Percentiles rank a stretch among this genome's conserved stretches.
Evolutionary conservation across 768 basidiomycete genomes (phyloP).

Genomic region (Pisolithus microcarpus): DNA sequence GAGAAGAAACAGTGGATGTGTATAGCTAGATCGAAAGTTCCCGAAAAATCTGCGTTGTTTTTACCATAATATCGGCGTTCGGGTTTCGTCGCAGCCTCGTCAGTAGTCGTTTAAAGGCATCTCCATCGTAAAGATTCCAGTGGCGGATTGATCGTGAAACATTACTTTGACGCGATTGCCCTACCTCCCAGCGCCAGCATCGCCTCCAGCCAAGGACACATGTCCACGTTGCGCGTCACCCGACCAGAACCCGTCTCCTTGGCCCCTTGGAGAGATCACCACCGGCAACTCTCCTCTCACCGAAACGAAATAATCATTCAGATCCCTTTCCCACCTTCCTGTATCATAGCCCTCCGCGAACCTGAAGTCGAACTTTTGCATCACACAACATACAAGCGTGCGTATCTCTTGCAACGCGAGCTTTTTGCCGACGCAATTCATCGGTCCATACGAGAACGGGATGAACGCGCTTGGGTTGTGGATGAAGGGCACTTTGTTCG

Average conservation of each 20-base stretch:
- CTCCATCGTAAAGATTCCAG: no score
- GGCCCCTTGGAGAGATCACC: slow-evolving; percentile 27
- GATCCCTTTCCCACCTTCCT: slow-evolving; percentile 25
- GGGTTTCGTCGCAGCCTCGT: no score
- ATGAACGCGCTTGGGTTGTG: slow-evolving; percentile 35
- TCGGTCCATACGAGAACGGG: slow-evolving; percentile 40
- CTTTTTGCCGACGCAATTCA: slow-evolving; percentile 39
- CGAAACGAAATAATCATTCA: slow-evolving; percentile 35
- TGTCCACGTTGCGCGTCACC: no score
- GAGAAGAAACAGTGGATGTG: no score
- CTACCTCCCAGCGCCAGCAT: no score
- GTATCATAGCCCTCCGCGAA: slow-evolving; percentile 33
- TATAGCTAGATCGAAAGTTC: no score
- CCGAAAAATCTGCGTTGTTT: no score
- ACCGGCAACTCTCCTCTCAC: slow-evolving; percentile 29
- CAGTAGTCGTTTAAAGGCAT: no score
- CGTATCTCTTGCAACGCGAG: slow-evolving; percentile 40
- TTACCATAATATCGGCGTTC: no score
- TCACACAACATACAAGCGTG: slow-evolving; percentile 29
- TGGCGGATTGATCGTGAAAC: no score
- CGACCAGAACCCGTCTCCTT: neutral
- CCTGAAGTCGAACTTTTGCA: slow-evolving; percentile 36
- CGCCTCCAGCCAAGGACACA: no score
- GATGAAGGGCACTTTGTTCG: slow-evolving; percentile 8
- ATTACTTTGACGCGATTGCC: no score